A percentile compares a stretch with the other conserved stretches of the same genome.
Evolutionary conservation across 2,329 filamentous ascomycete species (phyloP).

Genomic region (Fusarium nanum): DNA sequence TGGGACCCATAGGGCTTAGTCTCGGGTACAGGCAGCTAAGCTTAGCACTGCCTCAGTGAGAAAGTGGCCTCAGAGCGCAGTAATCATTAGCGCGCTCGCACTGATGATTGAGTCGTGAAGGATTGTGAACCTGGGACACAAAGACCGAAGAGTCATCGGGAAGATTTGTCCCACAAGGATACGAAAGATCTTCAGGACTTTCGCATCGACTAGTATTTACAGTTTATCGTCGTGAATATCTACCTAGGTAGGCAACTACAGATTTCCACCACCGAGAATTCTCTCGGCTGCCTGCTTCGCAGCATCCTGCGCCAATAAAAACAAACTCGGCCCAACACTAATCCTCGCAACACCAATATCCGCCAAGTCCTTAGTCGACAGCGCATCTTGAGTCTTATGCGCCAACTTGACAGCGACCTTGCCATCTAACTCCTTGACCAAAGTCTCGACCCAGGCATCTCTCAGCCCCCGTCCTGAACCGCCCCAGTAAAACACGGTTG

Average conservation of each 20-base stretch:
- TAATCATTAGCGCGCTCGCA: not conserved
- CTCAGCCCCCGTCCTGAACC: constrained; percentile 57
- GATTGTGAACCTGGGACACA: not conserved
- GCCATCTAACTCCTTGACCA: constrained; percentile 62
- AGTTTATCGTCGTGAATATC: not conserved
- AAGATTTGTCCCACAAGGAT: not conserved
- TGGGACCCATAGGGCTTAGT: constrained; percentile 19
- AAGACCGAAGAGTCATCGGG: constrained; percentile 1
- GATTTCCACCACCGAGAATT: constrained; percentile 46
- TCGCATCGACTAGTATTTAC: not conserved
- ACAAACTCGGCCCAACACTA: constrained; percentile 64
- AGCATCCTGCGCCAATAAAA: constrained; percentile 54
- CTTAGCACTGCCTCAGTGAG: not conserved
- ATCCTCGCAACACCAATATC: constrained; percentile 65
- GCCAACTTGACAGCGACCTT: constrained; percentile 61
- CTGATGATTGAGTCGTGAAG: not conserved
- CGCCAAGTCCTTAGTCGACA: constrained; percentile 59
- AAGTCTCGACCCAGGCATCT: constrained; percentile 58
- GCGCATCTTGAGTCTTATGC: constrained; percentile 49
- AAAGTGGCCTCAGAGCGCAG: not conserved
- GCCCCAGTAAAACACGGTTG: constrained; percentile 71
- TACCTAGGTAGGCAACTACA: constrained; percentile 25
- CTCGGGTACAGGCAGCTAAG: not conserved
- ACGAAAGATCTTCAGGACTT: not conserved
- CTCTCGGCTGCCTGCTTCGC: constrained; percentile 51